These are phyloP conservation scores for Aspergillus oerlinghausenensis DNA, from an alignment of 2,329 filamentous ascomycete species.

Conservation along the genomic window DNA sequence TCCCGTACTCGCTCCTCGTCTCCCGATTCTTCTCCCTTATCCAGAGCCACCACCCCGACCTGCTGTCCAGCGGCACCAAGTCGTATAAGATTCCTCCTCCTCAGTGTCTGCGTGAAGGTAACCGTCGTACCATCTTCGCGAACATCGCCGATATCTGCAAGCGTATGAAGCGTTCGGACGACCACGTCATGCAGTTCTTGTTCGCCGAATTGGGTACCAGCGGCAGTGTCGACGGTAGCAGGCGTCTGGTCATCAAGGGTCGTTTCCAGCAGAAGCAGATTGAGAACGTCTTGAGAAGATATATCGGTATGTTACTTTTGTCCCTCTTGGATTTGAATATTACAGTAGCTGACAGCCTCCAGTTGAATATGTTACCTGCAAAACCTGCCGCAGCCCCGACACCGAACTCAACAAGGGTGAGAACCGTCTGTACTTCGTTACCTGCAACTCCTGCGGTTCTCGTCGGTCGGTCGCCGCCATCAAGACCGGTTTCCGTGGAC, in stretches of 20 bases:
- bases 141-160: slow-evolving; percentile 99
- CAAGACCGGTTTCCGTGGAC: slow-evolving; percentile 99
- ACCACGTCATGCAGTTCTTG: slow-evolving; percentile 94
- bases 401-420: slow-evolving; percentile 98
- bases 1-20: slow-evolving; percentile 82
- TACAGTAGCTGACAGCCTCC: slow-evolving; percentile 6
- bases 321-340: not conserved
- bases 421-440: slow-evolving; percentile 98
- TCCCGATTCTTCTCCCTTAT: slow-evolving; percentile 92
- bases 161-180: slow-evolving; percentile 97
- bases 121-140: slow-evolving; percentile 99
- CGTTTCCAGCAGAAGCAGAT: slow-evolving; percentile 99
- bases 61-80: slow-evolving; percentile 80
- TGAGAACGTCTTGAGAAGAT: slow-evolving; percentile 92
- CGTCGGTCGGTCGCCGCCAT: slow-evolving; percentile 91
- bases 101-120: slow-evolving; percentile 98
- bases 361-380: slow-evolving; percentile 98
- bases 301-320: slow-evolving; percentile 66
- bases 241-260: slow-evolving; percentile 96
- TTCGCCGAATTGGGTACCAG: slow-evolving; percentile 98
- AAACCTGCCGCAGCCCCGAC: slow-evolving; percentile 91
- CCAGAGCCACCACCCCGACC: slow-evolving; percentile 93
- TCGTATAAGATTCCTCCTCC: slow-evolving; percentile 99
- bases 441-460: slow-evolving; percentile 82
- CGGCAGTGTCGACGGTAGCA: slow-evolving; percentile 88